phyloP scores from a whole-genome alignment of 257 asterid species.

The Solanum etuberosum region DNA sequence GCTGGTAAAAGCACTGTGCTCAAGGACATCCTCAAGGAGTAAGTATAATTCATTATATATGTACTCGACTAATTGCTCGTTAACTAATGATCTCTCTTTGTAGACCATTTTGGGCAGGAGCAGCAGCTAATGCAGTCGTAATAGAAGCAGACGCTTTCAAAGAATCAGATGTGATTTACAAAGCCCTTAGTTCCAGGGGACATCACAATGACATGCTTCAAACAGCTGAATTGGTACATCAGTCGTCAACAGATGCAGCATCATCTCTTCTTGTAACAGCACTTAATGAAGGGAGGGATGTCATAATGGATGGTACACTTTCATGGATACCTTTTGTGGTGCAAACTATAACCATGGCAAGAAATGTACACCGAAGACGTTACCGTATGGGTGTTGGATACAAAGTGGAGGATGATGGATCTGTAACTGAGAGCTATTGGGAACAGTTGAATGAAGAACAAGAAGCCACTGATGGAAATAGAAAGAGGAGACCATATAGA shows the following conservation, averaged over 20 bases:
- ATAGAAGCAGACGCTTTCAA: conserved; percentile 74
- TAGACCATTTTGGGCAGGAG: conserved; percentile 20
- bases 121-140: conserved; percentile 9
- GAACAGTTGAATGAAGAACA: conserved; percentile 7
- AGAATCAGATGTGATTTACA: conserved; percentile 84
- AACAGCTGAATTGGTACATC: conserved; percentile 89
- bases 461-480: conserved; percentile 12
- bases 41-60: not conserved
- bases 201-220: conserved; percentile 96
- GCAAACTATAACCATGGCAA: conserved; percentile 15
- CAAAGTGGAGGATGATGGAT: conserved; percentile 11
- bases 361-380: conserved; percentile 16
- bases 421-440: conserved; percentile 11
- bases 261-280: conserved; percentile 90
- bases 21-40: conserved; percentile 18
- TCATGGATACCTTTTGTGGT: conserved; percentile 96
- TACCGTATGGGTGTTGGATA: conserved; percentile 13
- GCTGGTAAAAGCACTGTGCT: conserved; percentile 17
- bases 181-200: conserved; percentile 74
- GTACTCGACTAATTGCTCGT: not conserved
- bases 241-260: conserved; percentile 93
- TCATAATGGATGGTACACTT: conserved; percentile 94
- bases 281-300: conserved; percentile 90
- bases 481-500: conserved; percentile 10
- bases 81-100: not conserved